These are phyloP conservation scores for Podochytrium sp. DNA, from an alignment of 192 early-diverging fungal species.

Conservation along the genomic window DNA sequence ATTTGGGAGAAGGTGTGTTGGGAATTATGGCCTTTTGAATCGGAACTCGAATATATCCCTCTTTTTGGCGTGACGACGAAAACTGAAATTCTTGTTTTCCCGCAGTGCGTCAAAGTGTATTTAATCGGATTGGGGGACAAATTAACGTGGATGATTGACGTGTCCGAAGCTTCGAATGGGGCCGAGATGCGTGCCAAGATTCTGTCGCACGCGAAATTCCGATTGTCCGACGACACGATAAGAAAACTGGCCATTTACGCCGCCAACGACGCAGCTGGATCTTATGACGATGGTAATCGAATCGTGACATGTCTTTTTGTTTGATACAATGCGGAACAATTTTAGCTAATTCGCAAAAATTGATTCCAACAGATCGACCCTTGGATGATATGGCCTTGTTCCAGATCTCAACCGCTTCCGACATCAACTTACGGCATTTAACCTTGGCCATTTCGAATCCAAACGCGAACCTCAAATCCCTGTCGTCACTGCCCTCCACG, in stretches of 20 bases:
- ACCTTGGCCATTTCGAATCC: background rate
- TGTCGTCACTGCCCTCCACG: background rate
- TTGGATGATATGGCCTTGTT: background rate
- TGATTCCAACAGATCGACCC: background rate
- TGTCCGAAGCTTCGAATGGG: conserved; percentile 7
- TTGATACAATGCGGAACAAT: too few relatives aligned
- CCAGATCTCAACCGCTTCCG: background rate
- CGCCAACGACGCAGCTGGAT: conserved; percentile 9
- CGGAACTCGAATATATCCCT: background rate
- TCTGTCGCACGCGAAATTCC: background rate
- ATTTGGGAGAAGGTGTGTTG: conserved; percentile 25
- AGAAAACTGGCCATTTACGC: conserved; percentile 3
- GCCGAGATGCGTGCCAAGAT: conserved; percentile 1
- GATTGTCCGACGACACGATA: background rate
- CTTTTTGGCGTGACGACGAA: too few relatives aligned
- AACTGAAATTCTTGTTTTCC: too few relatives aligned
- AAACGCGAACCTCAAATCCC: background rate
- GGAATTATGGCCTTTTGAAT: background rate
- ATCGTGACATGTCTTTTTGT: too few relatives aligned
- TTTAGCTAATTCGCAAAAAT: background rate
- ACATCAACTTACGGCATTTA: conserved; percentile 7
- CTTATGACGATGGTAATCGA: conserved; percentile 7
- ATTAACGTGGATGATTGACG: conserved; percentile 18
- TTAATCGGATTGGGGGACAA: background rate
- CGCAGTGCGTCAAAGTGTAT: conserved; percentile 28